Evolutionary conservation across 306 rosid genomes (phyloP).

Genomic region (Casuarina glauca): DNA sequence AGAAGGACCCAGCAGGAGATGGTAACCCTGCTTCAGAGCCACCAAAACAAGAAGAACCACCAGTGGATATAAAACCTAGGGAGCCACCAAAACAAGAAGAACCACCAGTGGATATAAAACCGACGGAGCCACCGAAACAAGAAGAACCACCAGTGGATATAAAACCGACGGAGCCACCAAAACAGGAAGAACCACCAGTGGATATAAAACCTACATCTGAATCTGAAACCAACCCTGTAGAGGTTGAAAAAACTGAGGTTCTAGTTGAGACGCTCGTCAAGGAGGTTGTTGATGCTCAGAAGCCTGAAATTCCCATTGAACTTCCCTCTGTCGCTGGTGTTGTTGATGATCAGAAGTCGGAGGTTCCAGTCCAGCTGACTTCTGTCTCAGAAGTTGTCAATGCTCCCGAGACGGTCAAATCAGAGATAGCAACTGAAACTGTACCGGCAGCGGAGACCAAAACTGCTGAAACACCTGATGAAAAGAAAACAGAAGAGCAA

Average conservation of each 20-base stretch:
- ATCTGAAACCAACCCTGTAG: background rate
- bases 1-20: background rate
- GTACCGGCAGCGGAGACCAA: background rate
- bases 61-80: background rate
- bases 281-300: constrained; percentile 4
- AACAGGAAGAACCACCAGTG: background rate
- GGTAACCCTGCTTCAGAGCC: constrained; percentile 23
- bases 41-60: background rate
- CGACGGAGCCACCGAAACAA: background rate
- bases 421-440: constrained; percentile 30
- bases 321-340: background rate
- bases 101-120: background rate
- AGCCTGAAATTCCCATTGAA: background rate
- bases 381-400: background rate
- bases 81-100: constrained; percentile 13
- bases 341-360: background rate
- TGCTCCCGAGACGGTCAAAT: constrained; percentile 2
- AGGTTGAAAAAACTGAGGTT: constrained; percentile 5
- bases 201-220: background rate
- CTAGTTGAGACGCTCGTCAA: background rate
- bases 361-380: too few relatives aligned
- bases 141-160: too few relatives aligned
- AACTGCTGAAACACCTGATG: background rate
- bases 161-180: constrained; percentile 11
- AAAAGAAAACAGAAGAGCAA: background rate